Base-by-base conservation (phyloP, 805 yeast species). In the Candida orba region DNA sequence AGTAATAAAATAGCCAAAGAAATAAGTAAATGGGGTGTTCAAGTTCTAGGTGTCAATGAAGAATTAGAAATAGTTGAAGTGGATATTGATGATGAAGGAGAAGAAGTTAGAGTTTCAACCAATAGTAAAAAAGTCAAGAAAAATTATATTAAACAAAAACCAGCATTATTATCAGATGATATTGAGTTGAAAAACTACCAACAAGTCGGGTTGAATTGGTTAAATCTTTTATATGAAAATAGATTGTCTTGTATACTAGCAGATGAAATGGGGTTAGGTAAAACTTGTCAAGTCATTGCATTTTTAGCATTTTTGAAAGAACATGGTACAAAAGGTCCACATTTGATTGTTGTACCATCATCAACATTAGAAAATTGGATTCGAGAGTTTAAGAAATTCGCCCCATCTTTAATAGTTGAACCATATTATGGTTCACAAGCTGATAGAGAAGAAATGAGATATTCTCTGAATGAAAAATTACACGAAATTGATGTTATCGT, bases 181-280 rank as follows among this genome's bases (percentile, higher is more conserved):
- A 71, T 87, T 15, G 76, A 75, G 34, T 69, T 93, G 54, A 93
- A 91, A 57, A 81, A 78, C 57, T 93, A 93, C 63, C 99, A 93
- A 67, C 93, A 89, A 54, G 95, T 90, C n/a, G 99, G 99, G 37
- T 67, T 93, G 41, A 93, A 93, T 61, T 93, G 99, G 99, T 69
- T 93, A 43, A 73, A 81, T 49, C 63, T 91, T 43, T 69, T 93
- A 27, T 93, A 91, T 61, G 78, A 77, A 46, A 79, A 84, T 57
- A 73, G 79, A 15, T 70, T 93, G 44, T 88, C 96, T 7, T 90
- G 99, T 66, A 93, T 93, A 44, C 69, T 93, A 39, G 99, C 99
- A 0, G 99, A 93, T 66, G 99, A 93, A 62, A 93, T 93, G 99
- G 99, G 95, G 6, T 70, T 93, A 39, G 99, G 99, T 47, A 93